Evolutionary conservation across 352 stramenopile genomes (phyloP).

Genomic region (Globisporangium okanoganense): DNA sequence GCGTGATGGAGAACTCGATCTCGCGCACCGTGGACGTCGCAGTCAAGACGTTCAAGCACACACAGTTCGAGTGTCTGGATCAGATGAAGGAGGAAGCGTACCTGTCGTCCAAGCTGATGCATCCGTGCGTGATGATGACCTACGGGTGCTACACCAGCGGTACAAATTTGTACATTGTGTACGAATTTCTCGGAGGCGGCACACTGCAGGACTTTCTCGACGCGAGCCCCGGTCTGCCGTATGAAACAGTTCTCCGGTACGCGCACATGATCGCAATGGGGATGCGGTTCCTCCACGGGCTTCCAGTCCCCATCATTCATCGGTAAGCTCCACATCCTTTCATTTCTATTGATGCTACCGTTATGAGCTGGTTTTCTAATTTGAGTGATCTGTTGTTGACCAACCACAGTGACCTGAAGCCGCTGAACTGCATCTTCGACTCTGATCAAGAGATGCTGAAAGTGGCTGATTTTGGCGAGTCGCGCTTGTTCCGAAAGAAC

Average conservation of each 20-base stretch:
- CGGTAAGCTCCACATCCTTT: constrained; percentile 21
- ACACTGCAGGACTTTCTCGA: constrained; percentile 79
- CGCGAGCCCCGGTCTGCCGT: constrained; percentile 38
- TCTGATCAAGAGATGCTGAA: constrained; percentile 74
- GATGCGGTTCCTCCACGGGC: constrained; percentile 74
- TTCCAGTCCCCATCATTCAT: constrained; percentile 75
- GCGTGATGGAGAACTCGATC: constrained; percentile 35
- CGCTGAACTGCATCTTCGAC: constrained; percentile 82
- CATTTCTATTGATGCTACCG: background rate
- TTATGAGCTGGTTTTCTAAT: background rate
- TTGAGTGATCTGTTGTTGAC: background rate
- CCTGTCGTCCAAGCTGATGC: constrained; percentile 68
- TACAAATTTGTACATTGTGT: constrained; percentile 81
- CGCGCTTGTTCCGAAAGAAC: constrained; percentile 62
- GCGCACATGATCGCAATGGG: constrained; percentile 78
- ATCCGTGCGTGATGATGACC: constrained; percentile 82
- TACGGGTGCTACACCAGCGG: constrained; percentile 80
- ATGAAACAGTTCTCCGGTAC: constrained; percentile 65
- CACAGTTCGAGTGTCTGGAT: constrained; percentile 69
- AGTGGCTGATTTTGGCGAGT: constrained; percentile 78
- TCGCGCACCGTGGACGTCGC: constrained; percentile 60
- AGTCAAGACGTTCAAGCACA: constrained; percentile 82
- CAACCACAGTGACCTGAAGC: constrained; percentile 56
- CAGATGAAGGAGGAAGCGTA: constrained; percentile 83
- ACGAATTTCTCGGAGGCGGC: constrained; percentile 73